These are phyloP conservation scores for Gracilaria domingensis DNA, from an alignment of 23 red algal species.

Conservation along the genomic window DNA sequence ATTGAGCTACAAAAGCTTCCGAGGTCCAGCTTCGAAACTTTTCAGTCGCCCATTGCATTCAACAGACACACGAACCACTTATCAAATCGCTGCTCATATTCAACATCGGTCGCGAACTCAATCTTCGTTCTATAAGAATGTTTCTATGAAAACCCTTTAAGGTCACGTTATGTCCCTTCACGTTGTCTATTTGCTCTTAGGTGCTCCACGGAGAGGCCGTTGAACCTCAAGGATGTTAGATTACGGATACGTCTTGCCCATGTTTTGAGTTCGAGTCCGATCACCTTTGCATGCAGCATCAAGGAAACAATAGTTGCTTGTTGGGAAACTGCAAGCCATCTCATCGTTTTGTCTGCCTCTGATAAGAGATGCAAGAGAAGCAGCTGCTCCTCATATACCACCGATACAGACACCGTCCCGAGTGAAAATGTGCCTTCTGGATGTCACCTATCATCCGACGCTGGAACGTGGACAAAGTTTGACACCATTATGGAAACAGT, in stretches of 20 bases:
- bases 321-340: neutral
- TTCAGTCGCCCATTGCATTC: too few species aligned
- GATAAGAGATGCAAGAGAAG: neutral
- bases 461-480: neutral
- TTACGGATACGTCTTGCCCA: neutral
- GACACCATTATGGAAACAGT: neutral
- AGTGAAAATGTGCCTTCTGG: neutral
- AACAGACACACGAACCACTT: too few species aligned
- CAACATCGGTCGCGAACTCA: too few species aligned
- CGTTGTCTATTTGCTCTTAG: too few species aligned
- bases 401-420: neutral
- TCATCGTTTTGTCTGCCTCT: neutral
- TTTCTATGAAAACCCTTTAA: too few species aligned
- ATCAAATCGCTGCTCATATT: too few species aligned
- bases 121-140: too few species aligned
- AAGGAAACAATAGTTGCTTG: neutral
- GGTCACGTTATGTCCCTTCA: too few species aligned
- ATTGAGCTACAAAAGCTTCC: too few species aligned
- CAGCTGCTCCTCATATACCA: neutral
- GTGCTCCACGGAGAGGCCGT: too few species aligned
- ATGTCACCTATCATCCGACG: neutral
- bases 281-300: neutral
- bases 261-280: neutral
- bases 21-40: too few species aligned
- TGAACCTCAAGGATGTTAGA: neutral